Conservation (phyloP, 2,329 filamentous ascomycete species). For the Ramularia collo-cygni region DNA sequence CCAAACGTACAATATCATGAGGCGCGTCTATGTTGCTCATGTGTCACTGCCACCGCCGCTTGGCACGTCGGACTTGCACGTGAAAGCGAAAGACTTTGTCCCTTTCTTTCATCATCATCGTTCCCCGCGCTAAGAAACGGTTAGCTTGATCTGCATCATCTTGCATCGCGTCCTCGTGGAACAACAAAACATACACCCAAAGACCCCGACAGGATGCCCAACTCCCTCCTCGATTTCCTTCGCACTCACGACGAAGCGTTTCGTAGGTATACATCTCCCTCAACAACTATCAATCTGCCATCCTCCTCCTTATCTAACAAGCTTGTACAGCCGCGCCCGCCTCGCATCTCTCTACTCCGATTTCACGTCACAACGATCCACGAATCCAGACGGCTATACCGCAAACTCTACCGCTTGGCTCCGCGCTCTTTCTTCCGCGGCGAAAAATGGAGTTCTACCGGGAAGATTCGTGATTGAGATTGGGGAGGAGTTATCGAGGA, state of each 20-base stretch:
- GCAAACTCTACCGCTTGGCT: conserved; percentile 79
- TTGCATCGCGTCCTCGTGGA: too few species aligned
- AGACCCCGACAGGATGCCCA: too few species aligned
- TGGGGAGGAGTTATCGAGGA: conserved; percentile 58
- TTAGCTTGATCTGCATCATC: too few species aligned
- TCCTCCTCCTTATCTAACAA: conserved; percentile 7
- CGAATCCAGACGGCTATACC: conserved; percentile 78
- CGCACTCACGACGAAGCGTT: conserved; percentile 44
- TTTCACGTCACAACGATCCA: conserved; percentile 64
- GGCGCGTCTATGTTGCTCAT: too few species aligned
- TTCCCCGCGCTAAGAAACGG: too few species aligned
- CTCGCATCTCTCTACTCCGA: conserved; percentile 84
- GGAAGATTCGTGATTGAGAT: conserved; percentile 47
- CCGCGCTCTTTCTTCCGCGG: conserved; percentile 62
- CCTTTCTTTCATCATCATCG: too few species aligned
- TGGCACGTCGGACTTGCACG: too few species aligned
- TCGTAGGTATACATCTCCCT: conserved; percentile 33
- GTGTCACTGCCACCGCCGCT: too few species aligned
- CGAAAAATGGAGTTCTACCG: conserved; percentile 55
- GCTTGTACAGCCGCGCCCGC: conserved; percentile 52
- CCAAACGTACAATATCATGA: too few species aligned
- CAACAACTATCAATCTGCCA: conserved; percentile 4
- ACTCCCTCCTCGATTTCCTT: conserved; percentile 55
- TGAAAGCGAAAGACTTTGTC: too few species aligned
- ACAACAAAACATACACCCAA: too few species aligned